phyloP scores from a whole-genome alignment of 2,329 filamentous ascomycete genomes.

The Fusarium pseudograminearum region DNA sequence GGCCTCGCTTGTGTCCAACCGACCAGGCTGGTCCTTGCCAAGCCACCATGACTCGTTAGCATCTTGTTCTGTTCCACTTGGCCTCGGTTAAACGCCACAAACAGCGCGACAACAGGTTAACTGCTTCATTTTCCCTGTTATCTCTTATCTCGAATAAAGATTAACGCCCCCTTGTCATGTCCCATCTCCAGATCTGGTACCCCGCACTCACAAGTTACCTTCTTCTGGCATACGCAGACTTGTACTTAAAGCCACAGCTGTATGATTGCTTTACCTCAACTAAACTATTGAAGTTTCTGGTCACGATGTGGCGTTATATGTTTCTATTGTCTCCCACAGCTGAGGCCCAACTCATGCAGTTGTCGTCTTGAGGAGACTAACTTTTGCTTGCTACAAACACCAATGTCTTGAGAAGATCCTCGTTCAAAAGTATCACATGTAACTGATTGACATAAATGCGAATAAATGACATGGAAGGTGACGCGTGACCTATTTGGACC shows the following conservation, averaged over 20 bases:
- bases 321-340: neutral
- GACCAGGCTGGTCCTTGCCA: too few relatives aligned
- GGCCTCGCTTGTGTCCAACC: neutral
- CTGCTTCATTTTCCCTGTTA: neutral
- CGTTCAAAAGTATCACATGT: neutral
- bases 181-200: neutral
- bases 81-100: neutral
- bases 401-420: neutral
- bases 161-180: neutral
- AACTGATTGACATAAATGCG: too few relatives aligned
- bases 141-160: neutral
- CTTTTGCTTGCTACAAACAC: neutral
- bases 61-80: neutral
- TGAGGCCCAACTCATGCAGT: neutral
- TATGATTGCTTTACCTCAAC: neutral
- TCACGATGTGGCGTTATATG: neutral
- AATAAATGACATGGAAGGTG: neutral
- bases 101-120: neutral
- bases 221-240: neutral
- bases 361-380: neutral
- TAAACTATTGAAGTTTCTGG: neutral
- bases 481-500: neutral
- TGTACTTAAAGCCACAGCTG: neutral
- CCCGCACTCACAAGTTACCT: neutral
- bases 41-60: neutral